Base-by-base conservation (phyloP, 768 basidiomycete genomes). In the Chalciporus chontae region DNA sequence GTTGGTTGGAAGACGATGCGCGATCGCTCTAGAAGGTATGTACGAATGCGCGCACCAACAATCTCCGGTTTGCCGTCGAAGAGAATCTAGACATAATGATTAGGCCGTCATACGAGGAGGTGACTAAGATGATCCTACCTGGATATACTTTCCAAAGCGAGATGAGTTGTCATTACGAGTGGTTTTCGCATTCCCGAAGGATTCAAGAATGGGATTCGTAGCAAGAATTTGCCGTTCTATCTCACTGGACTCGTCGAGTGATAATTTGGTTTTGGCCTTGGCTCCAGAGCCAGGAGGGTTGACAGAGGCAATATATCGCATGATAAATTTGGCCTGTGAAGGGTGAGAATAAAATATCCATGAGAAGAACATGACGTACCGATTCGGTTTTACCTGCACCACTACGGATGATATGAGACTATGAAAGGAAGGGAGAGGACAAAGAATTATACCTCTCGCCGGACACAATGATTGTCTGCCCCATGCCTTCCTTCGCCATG, bases 371-470 rank as follows among this genome's bases (percentile, higher is more conserved):
- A 37, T 4, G 9, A 43, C 83, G 68, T 58, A 90, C 95, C 45
- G 93, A 95, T 72, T 98, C 96, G 0, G 96, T 99, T 77, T 99
- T 99, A 48, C 96, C 96, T 47, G 96, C 96, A 72, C 96, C 96
- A 80, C 94, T 96, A 48, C n/a, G 60, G 37, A 15, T 54, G 40
- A 41, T 31, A 18, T 51, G 52, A 57, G 62, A 48, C 23, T 39
- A 47, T 46, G 17, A 27, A 45, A 46, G 24, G 17, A 36, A 48
- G 17, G n/a, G 26, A 21, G 14, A 2, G 43, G 40, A 40, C 31
- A 40, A 48, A 37, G 14, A 29, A 42, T 69, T 77, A 55, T 62
- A 94, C 92, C 90, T 94, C 73, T 99, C 96, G 59, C 96, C 96
- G 29, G 90, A 93, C 52, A 99, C 96, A 57, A 99, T 96, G 64